These are phyloP conservation scores for Trichoderma koningii DNA, from an alignment of 2,329 filamentous ascomycete species.

Conservation along the genomic window DNA sequence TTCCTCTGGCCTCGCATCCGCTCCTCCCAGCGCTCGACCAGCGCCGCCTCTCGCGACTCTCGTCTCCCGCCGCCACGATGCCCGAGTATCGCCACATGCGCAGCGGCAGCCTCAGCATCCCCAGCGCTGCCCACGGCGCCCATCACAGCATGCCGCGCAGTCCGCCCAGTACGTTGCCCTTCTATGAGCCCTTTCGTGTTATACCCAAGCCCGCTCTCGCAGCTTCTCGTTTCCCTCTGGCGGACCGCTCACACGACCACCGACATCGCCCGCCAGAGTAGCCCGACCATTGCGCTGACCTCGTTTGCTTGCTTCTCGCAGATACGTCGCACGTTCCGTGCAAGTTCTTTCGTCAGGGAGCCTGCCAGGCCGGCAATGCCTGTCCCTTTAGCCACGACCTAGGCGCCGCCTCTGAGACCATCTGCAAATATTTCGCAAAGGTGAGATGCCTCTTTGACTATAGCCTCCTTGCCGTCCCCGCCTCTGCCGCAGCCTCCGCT, in stretches of 20 bases:
- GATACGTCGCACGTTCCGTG: constrained; percentile 97
- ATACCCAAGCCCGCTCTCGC: constrained; percentile 10
- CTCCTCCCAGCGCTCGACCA: constrained; percentile 20
- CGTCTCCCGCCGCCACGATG: constrained; percentile 39
- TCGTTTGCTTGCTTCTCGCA: constrained; percentile 43
- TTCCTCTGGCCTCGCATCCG: constrained; percentile 22
- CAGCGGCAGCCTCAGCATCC: constrained; percentile 59
- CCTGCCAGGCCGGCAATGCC: constrained; percentile 92
- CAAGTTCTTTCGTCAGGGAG: constrained; percentile 98
- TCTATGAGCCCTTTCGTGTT: no score
- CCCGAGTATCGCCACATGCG: constrained; percentile 60
- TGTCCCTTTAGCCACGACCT: constrained; percentile 97
- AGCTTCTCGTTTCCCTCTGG: constrained; percentile 7
- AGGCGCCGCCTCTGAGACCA: constrained; percentile 78
- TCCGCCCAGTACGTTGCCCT: constrained; percentile 56
- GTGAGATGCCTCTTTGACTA: constrained; percentile 51
- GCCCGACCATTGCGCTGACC: constrained; percentile 21
- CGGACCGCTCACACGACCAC: constrained; percentile 24
- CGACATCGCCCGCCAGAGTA: neutral
- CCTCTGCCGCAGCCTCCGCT: neutral
- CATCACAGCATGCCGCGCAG: constrained; percentile 52
- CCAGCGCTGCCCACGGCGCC: constrained; percentile 37
- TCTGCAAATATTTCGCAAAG: constrained; percentile 99
- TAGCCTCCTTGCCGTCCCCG: constrained; percentile 28
- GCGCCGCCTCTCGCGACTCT: constrained; percentile 26